These are phyloP conservation scores for Hypoxylon sp. DNA, from an alignment of 2,329 filamentous ascomycete species.

Conservation along the genomic window DNA sequence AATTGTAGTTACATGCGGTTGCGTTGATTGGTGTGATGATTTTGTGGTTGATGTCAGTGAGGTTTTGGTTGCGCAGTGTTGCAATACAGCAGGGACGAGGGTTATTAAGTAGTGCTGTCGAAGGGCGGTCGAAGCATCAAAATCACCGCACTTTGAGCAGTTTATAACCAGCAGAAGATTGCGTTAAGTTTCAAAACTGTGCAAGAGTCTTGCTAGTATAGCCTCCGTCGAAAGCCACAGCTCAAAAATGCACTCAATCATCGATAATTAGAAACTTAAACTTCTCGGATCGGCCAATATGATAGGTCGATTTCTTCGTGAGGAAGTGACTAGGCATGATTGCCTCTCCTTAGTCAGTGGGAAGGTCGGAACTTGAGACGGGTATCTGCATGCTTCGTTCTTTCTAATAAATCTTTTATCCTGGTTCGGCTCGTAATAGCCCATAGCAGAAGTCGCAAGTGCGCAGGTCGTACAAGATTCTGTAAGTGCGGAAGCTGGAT, in stretches of 20 bases:
- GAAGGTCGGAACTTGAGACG: constrained; percentile 23
- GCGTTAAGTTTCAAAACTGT: neutral
- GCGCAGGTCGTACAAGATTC: constrained; percentile 33
- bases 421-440: constrained; percentile 32
- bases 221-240: constrained; percentile 22
- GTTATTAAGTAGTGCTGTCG: neutral
- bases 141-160: neutral
- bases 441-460: no score
- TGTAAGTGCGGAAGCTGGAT: constrained; percentile 1
- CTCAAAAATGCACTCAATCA: constrained; percentile 5
- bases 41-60: neutral
- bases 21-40: neutral
- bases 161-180: neutral
- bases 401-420: constrained; percentile 27
- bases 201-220: constrained; percentile 18
- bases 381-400: constrained; percentile 35
- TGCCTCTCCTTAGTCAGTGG: constrained; percentile 8
- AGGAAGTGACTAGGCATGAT: constrained; percentile 15
- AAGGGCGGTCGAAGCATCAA: neutral
- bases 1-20: neutral
- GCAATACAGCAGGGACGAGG: neutral
- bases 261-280: constrained; percentile 14
- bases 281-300: constrained; percentile 18
- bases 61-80: neutral
- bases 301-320: constrained; percentile 23